A percentile compares a stretch with the other conserved stretches of the same genome.
Conservation (phyloP, 2,329 filamentous ascomycete species). For the Epichloe coenophiala region DNA sequence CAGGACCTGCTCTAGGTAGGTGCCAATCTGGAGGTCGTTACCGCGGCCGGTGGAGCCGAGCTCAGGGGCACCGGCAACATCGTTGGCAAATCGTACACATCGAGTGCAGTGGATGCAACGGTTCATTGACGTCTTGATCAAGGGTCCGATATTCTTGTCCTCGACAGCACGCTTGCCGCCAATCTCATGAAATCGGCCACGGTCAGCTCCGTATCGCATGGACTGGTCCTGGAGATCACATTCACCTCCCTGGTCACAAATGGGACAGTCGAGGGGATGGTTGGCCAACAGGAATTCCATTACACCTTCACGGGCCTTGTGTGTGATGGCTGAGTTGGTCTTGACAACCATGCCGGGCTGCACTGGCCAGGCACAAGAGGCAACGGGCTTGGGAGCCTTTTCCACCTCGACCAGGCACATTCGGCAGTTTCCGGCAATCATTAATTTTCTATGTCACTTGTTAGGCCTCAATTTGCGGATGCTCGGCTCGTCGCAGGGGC, state of each 20-base stretch:
- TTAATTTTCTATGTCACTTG: slow-evolving; percentile 59
- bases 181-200: slow-evolving; percentile 92
- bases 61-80: slow-evolving; percentile 89
- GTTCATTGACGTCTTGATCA: slow-evolving; percentile 99
- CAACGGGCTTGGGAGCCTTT: slow-evolving; percentile 88
- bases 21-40: slow-evolving; percentile 96
- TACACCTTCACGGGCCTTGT: slow-evolving; percentile 96
- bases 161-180: slow-evolving; percentile 94
- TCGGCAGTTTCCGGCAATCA: slow-evolving; percentile 98
- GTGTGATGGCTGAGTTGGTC: slow-evolving; percentile 88
- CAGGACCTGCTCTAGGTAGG: slow-evolving; percentile 87
- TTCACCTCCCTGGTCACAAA: slow-evolving; percentile 98
- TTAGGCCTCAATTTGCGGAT: slow-evolving; percentile 25
- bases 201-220: slow-evolving; percentile 93
- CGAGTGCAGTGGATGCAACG: slow-evolving; percentile 98
- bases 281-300: slow-evolving; percentile 98
- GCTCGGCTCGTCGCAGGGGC: slow-evolving; percentile 11
- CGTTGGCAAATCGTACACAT: slow-evolving; percentile 95
- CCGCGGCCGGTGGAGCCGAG: slow-evolving; percentile 89
- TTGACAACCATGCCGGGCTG: slow-evolving; percentile 98
- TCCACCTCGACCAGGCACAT: slow-evolving; percentile 99
- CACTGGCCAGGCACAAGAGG: slow-evolving; percentile 97
- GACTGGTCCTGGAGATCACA: slow-evolving; percentile 99
- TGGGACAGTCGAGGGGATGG: slow-evolving; percentile 88
- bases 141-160: slow-evolving; percentile 96